Conservation (phyloP, 352 stramenopile genomes). For the Pythium myriotylum region DNA sequence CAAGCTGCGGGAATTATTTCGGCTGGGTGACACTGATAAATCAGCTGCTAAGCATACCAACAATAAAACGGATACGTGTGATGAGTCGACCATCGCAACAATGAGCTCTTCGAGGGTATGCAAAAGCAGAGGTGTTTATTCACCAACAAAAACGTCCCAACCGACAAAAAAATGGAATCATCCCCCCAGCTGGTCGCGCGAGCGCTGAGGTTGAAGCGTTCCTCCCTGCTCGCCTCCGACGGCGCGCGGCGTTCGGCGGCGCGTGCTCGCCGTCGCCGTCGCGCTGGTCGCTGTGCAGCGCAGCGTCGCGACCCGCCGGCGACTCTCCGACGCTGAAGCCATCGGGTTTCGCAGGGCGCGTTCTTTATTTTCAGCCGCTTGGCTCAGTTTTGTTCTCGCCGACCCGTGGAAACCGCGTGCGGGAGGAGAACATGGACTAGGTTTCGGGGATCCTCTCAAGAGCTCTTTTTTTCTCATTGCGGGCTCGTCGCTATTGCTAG, state of each 20-base stretch:
- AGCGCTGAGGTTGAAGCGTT: no score
- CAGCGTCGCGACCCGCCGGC: no score
- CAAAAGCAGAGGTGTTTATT: not conserved
- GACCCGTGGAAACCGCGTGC: not conserved
- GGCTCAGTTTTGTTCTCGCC: not conserved
- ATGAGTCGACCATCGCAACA: constrained; percentile 12
- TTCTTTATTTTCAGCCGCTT: not conserved
- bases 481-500: constrained; percentile 33
- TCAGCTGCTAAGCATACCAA: constrained; percentile 6
- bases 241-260: no score
- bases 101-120: constrained; percentile 1
- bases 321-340: no score
- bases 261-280: no score
- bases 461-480: not conserved
- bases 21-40: not conserved
- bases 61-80: not conserved
- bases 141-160: constrained; percentile 18
- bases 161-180: constrained; percentile 3
- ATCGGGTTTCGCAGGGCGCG: not conserved
- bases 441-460: constrained; percentile 12
- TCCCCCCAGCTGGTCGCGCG: not conserved
- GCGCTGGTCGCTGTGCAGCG: no score
- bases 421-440: constrained; percentile 1
- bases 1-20: not conserved
- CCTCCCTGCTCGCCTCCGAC: no score